Evolutionary conservation across 1,284 basidiomycete genomes (phyloP).

Genomic region (Prillingera fragicola): DNA sequence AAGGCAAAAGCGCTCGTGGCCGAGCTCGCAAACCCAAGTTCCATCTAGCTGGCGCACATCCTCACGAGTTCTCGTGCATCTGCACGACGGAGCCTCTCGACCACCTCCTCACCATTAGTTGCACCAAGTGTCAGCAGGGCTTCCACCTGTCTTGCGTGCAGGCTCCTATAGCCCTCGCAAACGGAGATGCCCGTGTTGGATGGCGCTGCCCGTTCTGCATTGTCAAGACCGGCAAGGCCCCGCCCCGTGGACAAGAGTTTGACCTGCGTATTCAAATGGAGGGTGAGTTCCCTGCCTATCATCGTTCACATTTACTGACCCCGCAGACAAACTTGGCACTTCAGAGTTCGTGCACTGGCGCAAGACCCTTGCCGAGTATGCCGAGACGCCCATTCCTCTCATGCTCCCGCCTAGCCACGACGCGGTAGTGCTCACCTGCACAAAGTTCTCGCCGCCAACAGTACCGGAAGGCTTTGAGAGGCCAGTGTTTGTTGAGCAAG

Average conservation of each 20-base stretch:
- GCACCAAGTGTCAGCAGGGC: conserved; percentile 36
- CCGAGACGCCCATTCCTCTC: conserved; percentile 18
- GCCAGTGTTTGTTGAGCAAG: conserved; percentile 8
- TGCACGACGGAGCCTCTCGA: conserved; percentile 27
- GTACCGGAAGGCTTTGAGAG: conserved; percentile 16
- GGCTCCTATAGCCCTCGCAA: conserved; percentile 22
- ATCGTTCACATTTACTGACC: not conserved
- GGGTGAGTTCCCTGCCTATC: conserved; percentile 24
- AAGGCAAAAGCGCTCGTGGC: conserved; percentile 10
- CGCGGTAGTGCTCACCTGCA: conserved; percentile 7
- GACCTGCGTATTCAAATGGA: conserved; percentile 35
- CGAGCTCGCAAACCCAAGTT: conserved; percentile 32
- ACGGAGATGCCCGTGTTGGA: conserved; percentile 4
- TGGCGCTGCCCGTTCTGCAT: conserved; percentile 45
- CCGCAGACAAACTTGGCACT: conserved; percentile 29
- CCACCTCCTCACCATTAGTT: conserved; percentile 25
- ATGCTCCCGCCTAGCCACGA: conserved; percentile 7
- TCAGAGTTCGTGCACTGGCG: conserved; percentile 38
- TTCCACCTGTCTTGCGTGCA: conserved; percentile 40
- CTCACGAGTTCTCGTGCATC: conserved; percentile 30
- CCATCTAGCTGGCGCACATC: conserved; percentile 20
- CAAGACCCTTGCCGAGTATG: conserved; percentile 31
- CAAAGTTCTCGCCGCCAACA: conserved; percentile 5
- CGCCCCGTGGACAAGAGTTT: conserved; percentile 23
- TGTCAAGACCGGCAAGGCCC: conserved; percentile 34